Conservation (phyloP, 345 rosid genomes). For the Citrus unshiu region DNA sequence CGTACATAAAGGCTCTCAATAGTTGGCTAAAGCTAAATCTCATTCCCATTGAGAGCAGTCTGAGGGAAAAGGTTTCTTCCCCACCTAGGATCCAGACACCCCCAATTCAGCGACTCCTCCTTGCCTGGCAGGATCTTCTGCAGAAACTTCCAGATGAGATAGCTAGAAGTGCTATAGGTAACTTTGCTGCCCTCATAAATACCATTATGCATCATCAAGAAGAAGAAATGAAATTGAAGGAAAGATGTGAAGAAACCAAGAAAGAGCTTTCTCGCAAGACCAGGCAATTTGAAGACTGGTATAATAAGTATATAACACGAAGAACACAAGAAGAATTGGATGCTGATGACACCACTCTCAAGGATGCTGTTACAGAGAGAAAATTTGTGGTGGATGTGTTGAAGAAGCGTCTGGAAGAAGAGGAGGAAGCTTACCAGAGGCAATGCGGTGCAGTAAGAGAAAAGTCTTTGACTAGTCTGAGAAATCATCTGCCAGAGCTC, state of each 20-base stretch:
- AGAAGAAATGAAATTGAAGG: constrained; percentile 57
- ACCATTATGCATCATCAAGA: constrained; percentile 60
- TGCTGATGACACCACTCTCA: constrained; percentile 32
- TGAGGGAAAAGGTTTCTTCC: constrained; percentile 87
- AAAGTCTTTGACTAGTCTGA: constrained; percentile 69
- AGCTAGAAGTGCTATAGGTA: constrained; percentile 59
- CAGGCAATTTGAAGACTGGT: constrained; percentile 67
- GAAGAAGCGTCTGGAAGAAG: constrained; percentile 58
- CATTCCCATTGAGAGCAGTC: constrained; percentile 82
- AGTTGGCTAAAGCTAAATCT: constrained; percentile 76
- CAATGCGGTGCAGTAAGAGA: constrained; percentile 74
- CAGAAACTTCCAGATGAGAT: constrained; percentile 60
- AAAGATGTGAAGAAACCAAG: constrained; percentile 53
- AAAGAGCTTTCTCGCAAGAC: constrained; percentile 55
- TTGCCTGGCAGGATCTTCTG: constrained; percentile 59
- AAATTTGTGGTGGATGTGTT: constrained; percentile 40
- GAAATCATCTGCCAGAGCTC: constrained; percentile 69
- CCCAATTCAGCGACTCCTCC: constrained; percentile 57
- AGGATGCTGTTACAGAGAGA: constrained; percentile 48
- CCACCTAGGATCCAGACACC: constrained; percentile 72
- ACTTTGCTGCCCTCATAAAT: constrained; percentile 62
- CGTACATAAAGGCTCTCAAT: constrained; percentile 58
- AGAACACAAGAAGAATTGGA: constrained; percentile 50
- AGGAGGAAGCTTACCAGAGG: constrained; percentile 53
- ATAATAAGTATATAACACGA: constrained; percentile 44